These are phyloP conservation scores for Cytospora piceae DNA, from an alignment of 2,329 filamentous ascomycete species.

Conservation along the genomic window DNA sequence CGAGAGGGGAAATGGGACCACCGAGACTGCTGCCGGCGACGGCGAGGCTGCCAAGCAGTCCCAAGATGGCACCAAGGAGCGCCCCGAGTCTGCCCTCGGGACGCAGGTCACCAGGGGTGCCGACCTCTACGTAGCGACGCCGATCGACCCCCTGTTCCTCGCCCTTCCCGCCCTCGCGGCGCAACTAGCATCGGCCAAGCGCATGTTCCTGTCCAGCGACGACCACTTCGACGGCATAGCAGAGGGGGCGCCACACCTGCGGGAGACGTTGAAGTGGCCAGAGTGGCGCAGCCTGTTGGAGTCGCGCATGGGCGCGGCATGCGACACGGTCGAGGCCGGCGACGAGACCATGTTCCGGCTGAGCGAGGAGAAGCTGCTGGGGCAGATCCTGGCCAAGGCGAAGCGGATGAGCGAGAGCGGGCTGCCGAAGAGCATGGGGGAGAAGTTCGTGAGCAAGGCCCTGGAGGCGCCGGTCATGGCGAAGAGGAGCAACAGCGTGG, in stretches of 20 bases:
- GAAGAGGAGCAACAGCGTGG: constrained; percentile 54
- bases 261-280: constrained; percentile 51
- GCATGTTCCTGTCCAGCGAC: constrained; percentile 69
- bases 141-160: constrained; percentile 83
- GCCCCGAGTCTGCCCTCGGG: constrained; percentile 32
- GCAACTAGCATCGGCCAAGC: constrained; percentile 50
- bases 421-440: constrained; percentile 81
- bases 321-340: constrained; percentile 81
- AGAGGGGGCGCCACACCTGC: constrained; percentile 59
- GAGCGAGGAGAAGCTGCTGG: constrained; percentile 70
- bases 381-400: constrained; percentile 72
- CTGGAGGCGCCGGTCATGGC: constrained; percentile 77
- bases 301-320: constrained; percentile 69
- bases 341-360: constrained; percentile 86
- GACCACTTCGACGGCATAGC: constrained; percentile 71
- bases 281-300: constrained; percentile 59
- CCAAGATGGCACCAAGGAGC: constrained; percentile 9
- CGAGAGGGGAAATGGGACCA: constrained; percentile 37
- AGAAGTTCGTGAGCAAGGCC: constrained; percentile 76
- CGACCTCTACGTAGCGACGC: constrained; percentile 81
- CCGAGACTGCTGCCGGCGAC: constrained; percentile 15
- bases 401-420: constrained; percentile 64
- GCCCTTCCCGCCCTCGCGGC: constrained; percentile 71
- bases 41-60: constrained; percentile 20
- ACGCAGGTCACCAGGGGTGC: constrained; percentile 63